Evolutionary conservation across 148 eudicot species (phyloP), one percentile per base, ranked within the genome.

Genomic region (Rhododendron molle): DNA sequence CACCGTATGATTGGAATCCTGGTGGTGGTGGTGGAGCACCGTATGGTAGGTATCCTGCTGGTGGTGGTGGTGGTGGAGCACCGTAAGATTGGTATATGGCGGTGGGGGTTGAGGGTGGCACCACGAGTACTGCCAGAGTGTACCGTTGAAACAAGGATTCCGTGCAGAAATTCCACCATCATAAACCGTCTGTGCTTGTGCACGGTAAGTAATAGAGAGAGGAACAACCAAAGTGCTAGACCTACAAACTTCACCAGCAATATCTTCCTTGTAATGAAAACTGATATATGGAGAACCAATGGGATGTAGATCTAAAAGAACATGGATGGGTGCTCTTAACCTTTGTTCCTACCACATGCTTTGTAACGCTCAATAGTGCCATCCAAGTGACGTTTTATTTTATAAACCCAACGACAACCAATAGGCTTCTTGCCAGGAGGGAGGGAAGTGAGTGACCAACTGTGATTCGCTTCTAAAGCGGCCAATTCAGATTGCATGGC

Each of bases 61-160:
- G 23, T 8, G 2, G 49, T 44, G 76, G 76, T 13, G 84, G 83
- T 5, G 85, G 85, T 16, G 85, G 87, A 7, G 40, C 69, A 65
- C 30, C 78, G 14, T 85, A 65, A 11, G 74, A 11, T 28, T 47
- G 62, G n/a, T 26, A n/a, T 1, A 26, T 23, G 86, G 84, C 18
- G 81, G 84, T 23, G 87, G 88, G 3, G 88, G 81, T 20, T 73
- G 81, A 7, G 80, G 87, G 2, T 85, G 80, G 80, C 88, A 86
- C 76, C 18, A 30, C 1, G 81, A 56, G 58, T 86, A 81, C 44
- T 54, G 81, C 60, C 88, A 86, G 34, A 58, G 9, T 0, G 81
- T 5, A 71, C 83, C 44, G 86, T 76, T 76, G 14, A 10, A 12
- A 54, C 86, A 84, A 49, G 30, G n/a, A n/a, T n/a, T n/a, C n/a